Percentiles rank a stretch among this genome's conserved stretches.
These are phyloP conservation scores for Alternaria sp. DNA, from an alignment of 2,329 filamentous ascomycete genomes.

Conservation along the genomic window DNA sequence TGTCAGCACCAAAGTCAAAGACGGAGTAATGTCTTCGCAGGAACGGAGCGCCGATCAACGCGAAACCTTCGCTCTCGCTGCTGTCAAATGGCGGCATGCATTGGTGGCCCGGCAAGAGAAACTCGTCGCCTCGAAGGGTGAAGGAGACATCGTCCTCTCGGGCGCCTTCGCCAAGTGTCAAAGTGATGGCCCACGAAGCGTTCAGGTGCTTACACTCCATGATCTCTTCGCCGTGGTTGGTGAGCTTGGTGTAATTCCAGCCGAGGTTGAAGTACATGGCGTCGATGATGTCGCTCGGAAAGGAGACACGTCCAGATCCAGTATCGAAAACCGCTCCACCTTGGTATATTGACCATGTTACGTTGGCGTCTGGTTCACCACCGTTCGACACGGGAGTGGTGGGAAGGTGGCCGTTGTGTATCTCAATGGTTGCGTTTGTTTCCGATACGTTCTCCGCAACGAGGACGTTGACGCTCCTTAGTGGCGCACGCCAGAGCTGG, in stretches of 20 bases:
- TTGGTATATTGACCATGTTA: conserved; percentile 8
- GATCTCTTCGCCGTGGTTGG: conserved; percentile 11
- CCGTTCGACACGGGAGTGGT: not conserved
- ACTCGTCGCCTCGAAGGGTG: conserved; percentile 16
- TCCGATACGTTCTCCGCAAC: conserved; percentile 13
- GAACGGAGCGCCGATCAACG: conserved; percentile 18
- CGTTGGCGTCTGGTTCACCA: conserved; percentile 3
- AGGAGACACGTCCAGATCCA: conserved; percentile 20
- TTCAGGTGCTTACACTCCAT: conserved; percentile 23
- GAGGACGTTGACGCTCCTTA: conserved; percentile 10
- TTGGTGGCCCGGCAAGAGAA: conserved; percentile 8
- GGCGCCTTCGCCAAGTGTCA: conserved; percentile 19
- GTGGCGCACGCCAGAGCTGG: conserved; percentile 23
- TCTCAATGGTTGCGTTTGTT: conserved; percentile 12
- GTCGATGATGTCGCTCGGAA: conserved; percentile 12
- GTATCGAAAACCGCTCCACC: conserved; percentile 23
- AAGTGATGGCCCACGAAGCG: conserved; percentile 22
- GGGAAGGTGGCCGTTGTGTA: conserved; percentile 5
- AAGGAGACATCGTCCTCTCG: conserved; percentile 15
- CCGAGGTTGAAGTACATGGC: conserved; percentile 27
- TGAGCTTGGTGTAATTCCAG: conserved; percentile 23
- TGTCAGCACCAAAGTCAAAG: conserved; percentile 20
- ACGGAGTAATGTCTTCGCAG: conserved; percentile 18
- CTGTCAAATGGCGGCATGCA: conserved; percentile 25
- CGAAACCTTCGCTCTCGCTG: conserved; percentile 5